Conservation (phyloP, 805 yeast species). For the Lipomyces sp. region DNA sequence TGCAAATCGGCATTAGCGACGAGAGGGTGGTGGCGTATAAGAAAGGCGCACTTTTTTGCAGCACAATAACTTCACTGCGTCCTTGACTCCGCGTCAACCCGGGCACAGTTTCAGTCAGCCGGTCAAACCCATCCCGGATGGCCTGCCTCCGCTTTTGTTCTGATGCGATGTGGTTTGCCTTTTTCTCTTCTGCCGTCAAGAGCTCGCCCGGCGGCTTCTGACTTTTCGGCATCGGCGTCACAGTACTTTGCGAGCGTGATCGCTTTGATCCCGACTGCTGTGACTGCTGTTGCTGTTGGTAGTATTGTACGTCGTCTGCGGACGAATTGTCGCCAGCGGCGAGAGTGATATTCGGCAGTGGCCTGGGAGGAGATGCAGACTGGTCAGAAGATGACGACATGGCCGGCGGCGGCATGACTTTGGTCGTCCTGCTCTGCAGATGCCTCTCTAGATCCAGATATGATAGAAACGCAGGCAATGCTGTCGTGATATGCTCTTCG, state of each 20-base stretch:
- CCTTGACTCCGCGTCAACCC: conserved; percentile 64
- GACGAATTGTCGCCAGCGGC: no score
- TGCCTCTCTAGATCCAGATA: no score
- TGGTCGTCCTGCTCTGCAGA: no score
- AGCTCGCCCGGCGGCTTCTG: conserved; percentile 30
- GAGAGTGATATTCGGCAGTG: no score
- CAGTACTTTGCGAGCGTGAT: conserved; percentile 5
- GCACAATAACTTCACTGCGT: conserved; percentile 73
- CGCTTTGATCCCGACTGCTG: conserved; percentile 1
- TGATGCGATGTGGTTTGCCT: conserved; percentile 72
- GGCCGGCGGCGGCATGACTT: no score
- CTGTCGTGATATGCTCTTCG: no score
- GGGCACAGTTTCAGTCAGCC: conserved; percentile 72
- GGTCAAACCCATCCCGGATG: conserved; percentile 77
- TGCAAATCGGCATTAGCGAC: neutral
- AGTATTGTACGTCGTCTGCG: no score
- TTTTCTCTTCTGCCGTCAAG: conserved; percentile 37
- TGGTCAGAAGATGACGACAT: no score
- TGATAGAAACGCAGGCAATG: no score
- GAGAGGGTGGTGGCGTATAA: neutral
- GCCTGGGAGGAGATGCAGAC: no score
- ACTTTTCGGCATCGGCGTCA: conserved; percentile 27
- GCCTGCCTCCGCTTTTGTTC: conserved; percentile 87
- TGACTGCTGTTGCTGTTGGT: no score
- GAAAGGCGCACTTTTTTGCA: conserved; percentile 47